phyloP scores from a whole-genome alignment of 31 red algal species.

The Porphyra umbilicalis region DNA sequence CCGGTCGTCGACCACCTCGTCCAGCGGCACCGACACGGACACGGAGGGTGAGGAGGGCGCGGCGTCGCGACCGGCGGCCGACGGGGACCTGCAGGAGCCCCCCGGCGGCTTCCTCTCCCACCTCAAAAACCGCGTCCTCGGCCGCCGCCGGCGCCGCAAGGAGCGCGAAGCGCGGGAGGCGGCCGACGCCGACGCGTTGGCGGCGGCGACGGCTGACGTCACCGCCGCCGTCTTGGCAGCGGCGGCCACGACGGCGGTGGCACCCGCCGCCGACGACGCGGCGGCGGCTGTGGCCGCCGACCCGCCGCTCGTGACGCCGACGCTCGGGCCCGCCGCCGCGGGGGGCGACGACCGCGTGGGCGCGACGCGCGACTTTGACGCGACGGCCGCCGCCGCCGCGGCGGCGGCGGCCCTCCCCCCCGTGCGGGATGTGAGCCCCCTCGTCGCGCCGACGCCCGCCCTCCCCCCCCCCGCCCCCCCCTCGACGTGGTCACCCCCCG shows the following conservation, averaged over 20 bases:
- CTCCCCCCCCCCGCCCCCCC: too few relatives aligned
- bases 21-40: not conserved
- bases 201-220: too few relatives aligned
- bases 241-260: too few relatives aligned
- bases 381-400: too few relatives aligned
- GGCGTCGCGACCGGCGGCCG: not conserved
- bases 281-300: not conserved
- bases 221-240: too few relatives aligned
- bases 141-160: not conserved
- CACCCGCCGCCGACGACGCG: not conserved
- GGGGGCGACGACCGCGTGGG: not conserved
- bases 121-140: not conserved
- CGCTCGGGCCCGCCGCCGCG: not conserved
- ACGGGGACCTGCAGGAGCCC: not conserved
- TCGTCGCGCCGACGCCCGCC: too few relatives aligned
- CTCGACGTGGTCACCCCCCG: not conserved
- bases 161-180: not conserved
- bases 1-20: not conserved
- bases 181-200: not conserved
- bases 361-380: not conserved
- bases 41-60: not conserved
- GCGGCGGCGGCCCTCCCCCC: too few relatives aligned
- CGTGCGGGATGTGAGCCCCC: too few relatives aligned
- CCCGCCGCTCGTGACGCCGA: not conserved
- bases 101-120: not conserved